Evolutionary conservation across 1,284 basidiomycete species (phyloP).

Genomic region (Rhodotorula sp.): DNA sequence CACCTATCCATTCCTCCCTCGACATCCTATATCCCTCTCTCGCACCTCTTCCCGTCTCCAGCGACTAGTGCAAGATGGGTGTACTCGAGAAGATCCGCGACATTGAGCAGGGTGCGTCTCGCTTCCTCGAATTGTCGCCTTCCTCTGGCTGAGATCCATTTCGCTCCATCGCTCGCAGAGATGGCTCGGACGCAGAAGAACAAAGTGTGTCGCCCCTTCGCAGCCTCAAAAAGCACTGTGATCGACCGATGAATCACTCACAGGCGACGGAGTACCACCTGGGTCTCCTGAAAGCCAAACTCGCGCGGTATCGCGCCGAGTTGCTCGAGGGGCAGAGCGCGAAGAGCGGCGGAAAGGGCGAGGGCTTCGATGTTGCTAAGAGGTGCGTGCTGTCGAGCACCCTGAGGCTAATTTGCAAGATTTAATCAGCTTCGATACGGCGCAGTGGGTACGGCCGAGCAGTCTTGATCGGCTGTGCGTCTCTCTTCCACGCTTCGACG

Average conservation of each 20-base stretch:
- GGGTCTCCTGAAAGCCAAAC: slow-evolving; percentile 79
- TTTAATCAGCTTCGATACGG: not conserved
- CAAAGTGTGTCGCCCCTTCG: slow-evolving; percentile 42
- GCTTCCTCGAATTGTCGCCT: not conserved
- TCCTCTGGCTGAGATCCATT: not conserved
- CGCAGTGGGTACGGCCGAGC: slow-evolving; percentile 17
- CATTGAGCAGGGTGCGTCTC: not conserved
- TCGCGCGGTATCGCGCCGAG: slow-evolving; percentile 59
- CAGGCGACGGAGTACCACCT: slow-evolving; percentile 70
- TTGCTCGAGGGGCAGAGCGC: slow-evolving; percentile 49
- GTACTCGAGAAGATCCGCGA: slow-evolving; percentile 29
- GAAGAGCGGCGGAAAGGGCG: slow-evolving; percentile 76
- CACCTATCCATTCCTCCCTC: not conserved
- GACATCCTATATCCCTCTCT: not conserved
- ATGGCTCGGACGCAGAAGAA: slow-evolving; percentile 52
- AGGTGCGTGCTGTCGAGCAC: slow-evolving; percentile 50
- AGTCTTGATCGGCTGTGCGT: slow-evolving; percentile 54
- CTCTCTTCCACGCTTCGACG: too few species aligned
- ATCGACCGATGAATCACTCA: not conserved
- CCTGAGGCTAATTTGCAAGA: too few species aligned
- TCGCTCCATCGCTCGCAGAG: slow-evolving; percentile 20
- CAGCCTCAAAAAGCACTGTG: not conserved
- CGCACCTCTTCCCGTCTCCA: too few species aligned
- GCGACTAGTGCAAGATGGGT: slow-evolving; percentile 22
- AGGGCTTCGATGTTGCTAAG: slow-evolving; percentile 69